Evolutionary conservation across 73 alveolate species (phyloP).

Genomic region (Tetrahymena elliotti): DNA sequence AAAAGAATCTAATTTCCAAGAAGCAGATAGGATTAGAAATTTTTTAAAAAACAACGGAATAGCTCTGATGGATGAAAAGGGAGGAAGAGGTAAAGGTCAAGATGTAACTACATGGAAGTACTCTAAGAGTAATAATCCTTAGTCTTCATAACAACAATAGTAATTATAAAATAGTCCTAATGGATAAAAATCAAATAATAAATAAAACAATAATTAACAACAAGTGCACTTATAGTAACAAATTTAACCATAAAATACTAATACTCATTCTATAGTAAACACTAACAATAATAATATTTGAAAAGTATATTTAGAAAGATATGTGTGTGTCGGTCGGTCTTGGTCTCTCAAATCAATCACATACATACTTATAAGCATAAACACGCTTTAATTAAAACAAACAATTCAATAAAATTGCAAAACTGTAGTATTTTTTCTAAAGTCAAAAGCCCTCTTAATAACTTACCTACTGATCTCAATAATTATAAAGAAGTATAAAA

Average conservation of each 20-base stretch:
- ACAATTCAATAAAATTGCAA: background rate
- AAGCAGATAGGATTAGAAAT: conserved; percentile 42
- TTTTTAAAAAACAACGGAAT: conserved; percentile 16
- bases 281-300: background rate
- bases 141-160: background rate
- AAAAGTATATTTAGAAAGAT: background rate
- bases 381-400: background rate
- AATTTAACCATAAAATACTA: background rate
- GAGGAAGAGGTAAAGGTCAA: conserved; percentile 28
- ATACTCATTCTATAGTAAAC: background rate
- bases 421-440: background rate
- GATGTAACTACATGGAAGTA: conserved; percentile 36
- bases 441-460: background rate
- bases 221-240: background rate
- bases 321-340: background rate
- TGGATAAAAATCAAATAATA: background rate
- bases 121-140: background rate
- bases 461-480: background rate
- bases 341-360: background rate
- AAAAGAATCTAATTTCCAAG: conserved; percentile 15
- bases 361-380: background rate
- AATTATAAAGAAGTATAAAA: background rate
- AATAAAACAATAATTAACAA: background rate
- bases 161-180: background rate
- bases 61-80: conserved; percentile 29